Evolutionary conservation across 352 stramenopile genomes (phyloP), one percentile per base, ranked within the genome.

Genomic region (Stramenopiles sp.): DNA sequence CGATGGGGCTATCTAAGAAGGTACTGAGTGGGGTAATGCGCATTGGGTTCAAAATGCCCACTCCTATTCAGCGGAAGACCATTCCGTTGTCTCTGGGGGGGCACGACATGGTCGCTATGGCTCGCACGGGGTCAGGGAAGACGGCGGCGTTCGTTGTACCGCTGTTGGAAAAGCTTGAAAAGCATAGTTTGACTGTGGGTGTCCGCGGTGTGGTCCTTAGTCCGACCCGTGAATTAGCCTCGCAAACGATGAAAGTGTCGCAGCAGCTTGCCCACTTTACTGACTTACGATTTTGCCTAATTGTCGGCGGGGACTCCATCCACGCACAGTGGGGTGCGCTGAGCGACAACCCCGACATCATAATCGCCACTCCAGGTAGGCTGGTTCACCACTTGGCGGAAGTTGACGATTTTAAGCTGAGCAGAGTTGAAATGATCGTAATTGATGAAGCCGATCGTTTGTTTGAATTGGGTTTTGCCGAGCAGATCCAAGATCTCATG

Each of bases 401-500:
- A 80, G 93, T 96, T 74, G 84, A 87, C 1, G 90, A 96, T 76
- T 96, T 97, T 79, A 91, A 89, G 73, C 82, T 97, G 37, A 90
- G 92, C 75, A 77, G 80, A 31, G 85, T 97, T 34, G 87, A 97
- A 78, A 92, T 92, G 75, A 85, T 92, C 1, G 91, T 98, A 0
- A 97, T 99, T 79, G 96, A 99, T 79, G 96, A 99, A 81, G 96
- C 95, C 4, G 96, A 99, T 86, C 87, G 96, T 36, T 87, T 99
- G 12, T 97, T 99, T 81, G 96, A 99, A 80, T 98, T 99, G 95
- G 96, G 96, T 12, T 99, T 99, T 79, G 90, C 92, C 0, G 85
- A 96, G 77, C 95, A 99, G 82, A 81, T 99, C 71, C 83, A 96
- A 68, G 86, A 96, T 80, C 95, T 97, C 81, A 78, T 93, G 18